Base-by-base conservation (phyloP, 2,329 filamentous ascomycete species). In the Pseudohalonectria lignicola region DNA sequence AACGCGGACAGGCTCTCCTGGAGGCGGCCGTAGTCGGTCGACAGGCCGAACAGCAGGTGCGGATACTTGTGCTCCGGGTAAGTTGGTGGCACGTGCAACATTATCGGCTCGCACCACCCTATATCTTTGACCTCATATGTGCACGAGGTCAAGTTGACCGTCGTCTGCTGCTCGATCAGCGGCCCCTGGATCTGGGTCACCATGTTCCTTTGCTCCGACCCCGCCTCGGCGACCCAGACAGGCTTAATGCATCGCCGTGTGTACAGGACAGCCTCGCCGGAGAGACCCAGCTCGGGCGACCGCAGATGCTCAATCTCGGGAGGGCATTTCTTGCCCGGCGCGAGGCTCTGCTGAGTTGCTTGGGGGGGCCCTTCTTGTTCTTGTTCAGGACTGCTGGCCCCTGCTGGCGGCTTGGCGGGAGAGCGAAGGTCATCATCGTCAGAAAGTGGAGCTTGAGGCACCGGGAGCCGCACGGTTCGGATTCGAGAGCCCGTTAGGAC, bases 41-140 rank as follows among this genome's bases (percentile, higher is more conserved):
- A 70, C 4, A 78, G 63, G 39, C 72, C 74, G 43, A 79, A 78
- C 40, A 74, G 53, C 32, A 76, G 61, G 37, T 76, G 63, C 0
- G 61, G 56, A 44, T 72, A 71, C 8, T 60, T 59, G 21, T 54
- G 47, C 21, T 51, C 48, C 0, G 66, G 62, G 36, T 64, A 64
- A 1, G 65, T 60, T 0, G 47, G 46, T 1, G 71, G 64, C 1
- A 76, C 69, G 4, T 58, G 48, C 6, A 78, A 49, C 0, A 56
- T 48, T 15, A 78, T 53, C 2, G 66, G 59, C 11, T 71, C 60
- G 44, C 64, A 60, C 3, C 51, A 47, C 3, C 52, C 49, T 3
- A 53, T 42, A n/a, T 46, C 37, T 12, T 12, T 12, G 23, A 26
- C 12, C 31, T 45, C 37, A 15, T 47, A 37, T 25, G 37, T 48